Evolutionary conservation across 108 stramenopile species (phyloP), one percentile per base, ranked within the genome.

Genomic region (Epithemia pelagica): DNA sequence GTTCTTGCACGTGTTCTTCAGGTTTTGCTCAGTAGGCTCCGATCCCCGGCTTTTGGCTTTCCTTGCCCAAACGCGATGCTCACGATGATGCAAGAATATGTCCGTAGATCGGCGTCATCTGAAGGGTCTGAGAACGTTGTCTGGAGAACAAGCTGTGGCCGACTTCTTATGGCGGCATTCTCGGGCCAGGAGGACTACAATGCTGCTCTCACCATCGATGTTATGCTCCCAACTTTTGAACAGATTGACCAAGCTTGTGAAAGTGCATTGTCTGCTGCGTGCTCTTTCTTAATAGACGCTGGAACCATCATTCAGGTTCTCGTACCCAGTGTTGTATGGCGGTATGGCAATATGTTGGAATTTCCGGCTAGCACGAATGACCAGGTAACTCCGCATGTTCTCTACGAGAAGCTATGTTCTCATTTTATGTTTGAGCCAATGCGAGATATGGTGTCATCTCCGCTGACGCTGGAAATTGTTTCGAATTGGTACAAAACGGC

Each of bases 1-100:
- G 53, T 89, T 8, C 63, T 93, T 61, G 92, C 92, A 10, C 64
- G 87, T 55, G 58, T 84, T 7, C 65, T 83, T 8, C 92, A 93
- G 75, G 81, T 82, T 22, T 71, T 93, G 68, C 82, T 93, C 19
- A 82, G 82, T 7, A 73, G 65, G 25, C 32, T 68, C 28, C 30
- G 56, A 32, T 29, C 52, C 28, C 65, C 65, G 26, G 7, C 30
- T 28, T 2, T 20, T 25, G 65, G 65, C 15, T 30, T 54, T 15
- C 26, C 10, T 8, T 27, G n/a, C 21, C 51, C 65, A 57, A 26
- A 28, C 21, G 51, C 65, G 25, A 23, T 55, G 7, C 24, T 66
- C 19, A 23, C 24, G 7, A 28, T 23, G 32, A 20, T 56, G 28
- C 18, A 28, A 57, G n/a, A 57, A 54, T 55, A 23, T 28, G 15